Conservation (phyloP, 345 rosid genomes). For the Arabidopsis suecica region DNA sequence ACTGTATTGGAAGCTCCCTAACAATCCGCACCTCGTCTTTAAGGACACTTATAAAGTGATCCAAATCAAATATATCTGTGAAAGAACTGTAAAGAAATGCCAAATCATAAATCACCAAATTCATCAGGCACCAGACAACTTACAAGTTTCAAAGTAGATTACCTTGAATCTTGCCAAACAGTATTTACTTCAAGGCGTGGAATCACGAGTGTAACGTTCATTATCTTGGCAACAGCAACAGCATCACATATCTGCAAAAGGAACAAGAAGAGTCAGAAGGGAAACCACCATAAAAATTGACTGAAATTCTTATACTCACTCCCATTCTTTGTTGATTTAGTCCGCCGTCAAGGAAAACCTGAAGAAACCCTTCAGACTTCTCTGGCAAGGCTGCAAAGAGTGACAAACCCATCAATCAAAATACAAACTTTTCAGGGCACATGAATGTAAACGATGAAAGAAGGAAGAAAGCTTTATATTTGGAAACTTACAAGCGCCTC, state of each 20-base stretch:
- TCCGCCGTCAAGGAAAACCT: conserved; percentile 97
- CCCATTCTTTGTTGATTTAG: conserved; percentile 99
- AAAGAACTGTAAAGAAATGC: conserved; percentile 64
- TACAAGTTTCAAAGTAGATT: conserved; percentile 25
- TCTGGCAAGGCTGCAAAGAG: conserved; percentile 59
- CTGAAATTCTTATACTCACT: conserved; percentile 48
- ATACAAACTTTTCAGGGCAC: not conserved
- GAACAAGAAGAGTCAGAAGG: conserved; percentile 8
- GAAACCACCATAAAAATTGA: not conserved
- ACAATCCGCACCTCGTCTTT: conserved; percentile 64
- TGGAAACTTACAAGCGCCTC: conserved; percentile 54
- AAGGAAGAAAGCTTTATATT: conserved; percentile 16
- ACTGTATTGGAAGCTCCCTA: conserved; percentile 69
- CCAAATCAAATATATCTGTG: conserved; percentile 83
- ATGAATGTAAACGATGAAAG: not conserved
- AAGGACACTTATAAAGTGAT: conserved; percentile 71
- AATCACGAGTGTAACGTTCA: conserved; percentile 85
- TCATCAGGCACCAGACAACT: not conserved
- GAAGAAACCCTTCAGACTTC: conserved; percentile 72
- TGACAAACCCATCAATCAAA: conserved; percentile 21
- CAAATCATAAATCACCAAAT: conserved; percentile 25
- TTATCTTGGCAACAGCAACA: conserved; percentile 91
- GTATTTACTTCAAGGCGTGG: conserved; percentile 97
- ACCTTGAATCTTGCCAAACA: conserved; percentile 99
- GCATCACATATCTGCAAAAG: conserved; percentile 87